phyloP scores from a whole-genome alignment of 495 filamentous ascomycete genomes.

The Cairneyella variabilis region DNA sequence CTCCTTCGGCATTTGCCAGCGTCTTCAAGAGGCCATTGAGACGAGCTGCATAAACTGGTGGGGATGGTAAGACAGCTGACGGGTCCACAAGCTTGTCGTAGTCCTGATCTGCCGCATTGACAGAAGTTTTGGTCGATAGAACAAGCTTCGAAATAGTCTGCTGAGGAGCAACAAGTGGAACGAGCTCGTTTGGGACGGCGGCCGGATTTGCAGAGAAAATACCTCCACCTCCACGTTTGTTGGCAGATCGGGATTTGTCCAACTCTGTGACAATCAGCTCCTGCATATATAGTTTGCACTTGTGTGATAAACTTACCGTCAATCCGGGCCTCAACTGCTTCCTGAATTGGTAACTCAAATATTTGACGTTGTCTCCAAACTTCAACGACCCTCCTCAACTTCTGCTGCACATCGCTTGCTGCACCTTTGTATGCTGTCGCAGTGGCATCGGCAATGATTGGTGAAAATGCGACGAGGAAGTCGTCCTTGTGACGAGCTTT shows the following conservation, averaged over 20 bases:
- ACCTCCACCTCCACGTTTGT: conserved; percentile 62
- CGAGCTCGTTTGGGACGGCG: conserved; percentile 69
- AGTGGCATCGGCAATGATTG: conserved; percentile 83
- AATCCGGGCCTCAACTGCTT: conserved; percentile 70
- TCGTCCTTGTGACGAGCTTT: conserved; percentile 87
- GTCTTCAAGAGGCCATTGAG: conserved; percentile 82
- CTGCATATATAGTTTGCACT: not conserved
- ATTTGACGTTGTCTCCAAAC: conserved; percentile 87
- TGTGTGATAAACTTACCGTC: conserved; percentile 52
- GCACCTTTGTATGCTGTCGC: conserved; percentile 83
- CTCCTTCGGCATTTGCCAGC: conserved; percentile 85
- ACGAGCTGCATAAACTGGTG: conserved; percentile 88
- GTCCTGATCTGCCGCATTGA: conserved; percentile 68
- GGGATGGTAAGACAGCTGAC: conserved; percentile 57
- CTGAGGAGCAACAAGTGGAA: conserved; percentile 66
- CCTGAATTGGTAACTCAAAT: conserved; percentile 76
- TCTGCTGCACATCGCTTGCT: conserved; percentile 76
- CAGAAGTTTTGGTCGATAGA: conserved; percentile 53
- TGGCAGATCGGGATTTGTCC: conserved; percentile 66
- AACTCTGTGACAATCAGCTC: conserved; percentile 52
- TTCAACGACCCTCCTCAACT: conserved; percentile 83
- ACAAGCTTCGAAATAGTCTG: conserved; percentile 67
- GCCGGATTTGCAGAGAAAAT: conserved; percentile 60
- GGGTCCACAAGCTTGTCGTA: conserved; percentile 78
- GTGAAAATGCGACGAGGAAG: conserved; percentile 85